Evolutionary conservation across 805 yeast species (phyloP).

Genomic region (Jamesozyma hellenica): DNA sequence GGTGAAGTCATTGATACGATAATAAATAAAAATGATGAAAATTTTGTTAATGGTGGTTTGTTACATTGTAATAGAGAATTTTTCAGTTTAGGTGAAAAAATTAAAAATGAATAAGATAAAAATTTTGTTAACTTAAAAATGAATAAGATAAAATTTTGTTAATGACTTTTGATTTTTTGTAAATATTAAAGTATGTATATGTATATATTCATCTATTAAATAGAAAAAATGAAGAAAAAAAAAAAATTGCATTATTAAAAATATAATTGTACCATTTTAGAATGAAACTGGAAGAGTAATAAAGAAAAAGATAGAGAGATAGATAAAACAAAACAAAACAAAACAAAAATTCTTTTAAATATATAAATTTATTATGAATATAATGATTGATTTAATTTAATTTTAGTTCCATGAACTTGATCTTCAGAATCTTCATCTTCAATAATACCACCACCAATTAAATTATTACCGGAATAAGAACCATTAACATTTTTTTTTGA

Average conservation of each 20-base stretch:
- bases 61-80: slow-evolving; percentile 55
- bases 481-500: slow-evolving; percentile 22
- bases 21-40: slow-evolving; percentile 13
- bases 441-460: slow-evolving; percentile 24
- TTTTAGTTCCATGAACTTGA: slow-evolving; percentile 9
- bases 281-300: no score
- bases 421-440: slow-evolving; percentile 23
- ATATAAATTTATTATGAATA: slow-evolving; percentile 16
- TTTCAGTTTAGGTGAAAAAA: slow-evolving; percentile 37
- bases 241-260: no score
- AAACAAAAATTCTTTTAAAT: no score
- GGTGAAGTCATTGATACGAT: slow-evolving; percentile 60
- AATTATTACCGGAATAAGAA: slow-evolving; percentile 16
- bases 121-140: background rate
- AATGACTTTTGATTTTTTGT: background rate
- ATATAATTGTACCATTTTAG: no score
- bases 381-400: slow-evolving; percentile 24
- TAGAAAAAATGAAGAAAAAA: no score
- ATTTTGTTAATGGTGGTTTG: slow-evolving; percentile 45
- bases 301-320: no score
- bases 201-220: no score
- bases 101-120: slow-evolving; percentile 3
- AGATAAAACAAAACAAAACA: no score
- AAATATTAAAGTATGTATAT: no score
- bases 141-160: background rate